Evolutionary conservation across 2,329 filamentous ascomycete genomes (phyloP).

Genomic region (Diatrype stigma): DNA sequence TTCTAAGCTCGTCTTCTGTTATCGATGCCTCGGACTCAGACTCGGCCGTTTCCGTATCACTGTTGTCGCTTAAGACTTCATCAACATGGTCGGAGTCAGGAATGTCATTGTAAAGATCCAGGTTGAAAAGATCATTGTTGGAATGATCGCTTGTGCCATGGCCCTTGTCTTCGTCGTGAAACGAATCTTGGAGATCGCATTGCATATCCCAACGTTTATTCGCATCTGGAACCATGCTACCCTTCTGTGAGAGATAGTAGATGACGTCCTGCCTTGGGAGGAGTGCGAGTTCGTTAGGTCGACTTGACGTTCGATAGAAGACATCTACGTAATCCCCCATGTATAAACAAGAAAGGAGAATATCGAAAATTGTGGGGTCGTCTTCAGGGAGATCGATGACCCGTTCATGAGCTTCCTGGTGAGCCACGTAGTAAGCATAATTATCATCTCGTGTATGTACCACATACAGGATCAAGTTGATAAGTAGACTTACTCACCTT

Average conservation of each 20-base stretch:
- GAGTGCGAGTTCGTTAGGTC: background rate
- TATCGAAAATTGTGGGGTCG: constrained; percentile 19
- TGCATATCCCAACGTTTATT: background rate
- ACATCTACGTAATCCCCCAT: constrained; percentile 15
- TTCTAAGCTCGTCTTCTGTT: too few relatives aligned
- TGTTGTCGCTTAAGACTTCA: too few relatives aligned
- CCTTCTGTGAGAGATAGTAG: background rate
- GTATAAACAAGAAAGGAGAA: constrained; percentile 29
- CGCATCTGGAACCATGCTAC: background rate
- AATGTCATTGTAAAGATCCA: too few relatives aligned
- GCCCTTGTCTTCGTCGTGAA: background rate
- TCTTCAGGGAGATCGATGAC: constrained; percentile 25
- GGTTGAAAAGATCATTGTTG: background rate
- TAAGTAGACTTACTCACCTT: constrained; percentile 18
- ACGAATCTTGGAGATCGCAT: too few relatives aligned
- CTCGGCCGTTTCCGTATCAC: too few relatives aligned
- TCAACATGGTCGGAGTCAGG: too few relatives aligned
- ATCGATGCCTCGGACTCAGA: too few relatives aligned
- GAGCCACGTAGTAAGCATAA: background rate
- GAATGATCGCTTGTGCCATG: too few relatives aligned
- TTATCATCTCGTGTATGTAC: background rate
- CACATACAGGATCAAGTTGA: background rate
- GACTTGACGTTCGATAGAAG: background rate
- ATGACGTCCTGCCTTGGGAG: background rate
- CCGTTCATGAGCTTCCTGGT: constrained; percentile 13